Conservation (phyloP, 2,329 filamentous ascomycete genomes). For the Didymellaceae sp. region DNA sequence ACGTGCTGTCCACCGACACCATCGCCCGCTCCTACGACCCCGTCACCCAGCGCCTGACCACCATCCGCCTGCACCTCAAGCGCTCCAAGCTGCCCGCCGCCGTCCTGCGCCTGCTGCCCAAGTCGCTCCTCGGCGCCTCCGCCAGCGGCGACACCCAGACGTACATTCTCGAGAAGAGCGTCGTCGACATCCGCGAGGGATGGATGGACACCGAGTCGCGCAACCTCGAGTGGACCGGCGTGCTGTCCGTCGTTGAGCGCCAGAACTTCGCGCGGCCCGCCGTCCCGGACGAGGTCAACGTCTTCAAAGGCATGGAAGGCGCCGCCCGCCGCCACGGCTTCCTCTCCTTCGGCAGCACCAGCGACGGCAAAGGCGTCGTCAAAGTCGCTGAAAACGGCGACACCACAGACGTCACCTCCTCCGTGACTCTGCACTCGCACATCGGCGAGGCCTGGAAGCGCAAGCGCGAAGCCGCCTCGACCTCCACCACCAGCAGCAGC, state of each 20-base stretch:
- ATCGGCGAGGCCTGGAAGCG: slow-evolving; percentile 71
- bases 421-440: slow-evolving; percentile 73
- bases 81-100: slow-evolving; percentile 77
- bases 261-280: slow-evolving; percentile 69
- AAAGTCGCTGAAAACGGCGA: slow-evolving; percentile 44
- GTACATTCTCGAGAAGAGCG: slow-evolving; percentile 80
- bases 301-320: slow-evolving; percentile 41
- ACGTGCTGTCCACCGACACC: slow-evolving; percentile 84
- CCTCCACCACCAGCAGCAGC: too few species aligned
- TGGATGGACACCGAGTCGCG: slow-evolving; percentile 84
- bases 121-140: slow-evolving; percentile 67
- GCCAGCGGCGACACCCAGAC: slow-evolving; percentile 71
- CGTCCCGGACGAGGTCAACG: slow-evolving; percentile 31
- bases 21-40: slow-evolving; percentile 77
- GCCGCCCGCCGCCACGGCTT: slow-evolving; percentile 42
- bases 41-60: slow-evolving; percentile 75
- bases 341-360: slow-evolving; percentile 33
- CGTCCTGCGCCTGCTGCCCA: slow-evolving; percentile 76
- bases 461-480: slow-evolving; percentile 52
- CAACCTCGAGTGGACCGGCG: slow-evolving; percentile 82
- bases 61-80: slow-evolving; percentile 81
- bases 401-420: slow-evolving; percentile 73
- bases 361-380: slow-evolving; percentile 24
- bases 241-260: slow-evolving; percentile 77
- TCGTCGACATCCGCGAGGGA: slow-evolving; percentile 79